phyloP scores from a whole-genome alignment of 306 rosid species.

The Casuarina glauca region DNA sequence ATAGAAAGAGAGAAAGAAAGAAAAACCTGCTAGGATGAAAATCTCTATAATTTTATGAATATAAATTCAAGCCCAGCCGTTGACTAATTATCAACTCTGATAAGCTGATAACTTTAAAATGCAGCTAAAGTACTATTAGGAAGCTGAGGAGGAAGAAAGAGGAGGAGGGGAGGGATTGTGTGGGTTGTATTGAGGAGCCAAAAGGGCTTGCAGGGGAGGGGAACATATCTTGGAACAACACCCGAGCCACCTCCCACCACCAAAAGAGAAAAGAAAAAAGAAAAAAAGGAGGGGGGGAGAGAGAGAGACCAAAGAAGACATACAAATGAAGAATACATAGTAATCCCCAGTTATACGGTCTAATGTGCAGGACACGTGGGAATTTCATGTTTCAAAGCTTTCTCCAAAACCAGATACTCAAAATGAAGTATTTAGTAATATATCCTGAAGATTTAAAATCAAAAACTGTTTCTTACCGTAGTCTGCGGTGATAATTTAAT shows the following conservation, averaged over 20 bases:
- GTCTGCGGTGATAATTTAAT: conserved; percentile 65
- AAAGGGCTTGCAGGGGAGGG: neutral
- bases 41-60: neutral
- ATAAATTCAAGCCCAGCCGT: neutral
- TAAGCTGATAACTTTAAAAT: neutral
- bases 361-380: neutral
- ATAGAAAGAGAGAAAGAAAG: neutral
- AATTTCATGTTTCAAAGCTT: neutral
- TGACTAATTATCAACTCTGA: neutral
- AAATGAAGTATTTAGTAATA: neutral
- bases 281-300: neutral
- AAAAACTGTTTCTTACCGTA: conserved; percentile 40
- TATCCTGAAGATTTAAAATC: neutral
- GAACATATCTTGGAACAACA: neutral
- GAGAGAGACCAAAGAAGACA: neutral
- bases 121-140: neutral
- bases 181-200: neutral
- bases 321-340: neutral
- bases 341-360: neutral
- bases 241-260: neutral
- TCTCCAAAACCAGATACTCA: neutral
- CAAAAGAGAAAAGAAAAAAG: neutral
- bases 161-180: neutral
- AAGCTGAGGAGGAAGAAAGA: neutral
- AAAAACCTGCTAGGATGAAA: neutral